Conservation (phyloP, 768 basidiomycete species). For the Mycena alexandri region DNA sequence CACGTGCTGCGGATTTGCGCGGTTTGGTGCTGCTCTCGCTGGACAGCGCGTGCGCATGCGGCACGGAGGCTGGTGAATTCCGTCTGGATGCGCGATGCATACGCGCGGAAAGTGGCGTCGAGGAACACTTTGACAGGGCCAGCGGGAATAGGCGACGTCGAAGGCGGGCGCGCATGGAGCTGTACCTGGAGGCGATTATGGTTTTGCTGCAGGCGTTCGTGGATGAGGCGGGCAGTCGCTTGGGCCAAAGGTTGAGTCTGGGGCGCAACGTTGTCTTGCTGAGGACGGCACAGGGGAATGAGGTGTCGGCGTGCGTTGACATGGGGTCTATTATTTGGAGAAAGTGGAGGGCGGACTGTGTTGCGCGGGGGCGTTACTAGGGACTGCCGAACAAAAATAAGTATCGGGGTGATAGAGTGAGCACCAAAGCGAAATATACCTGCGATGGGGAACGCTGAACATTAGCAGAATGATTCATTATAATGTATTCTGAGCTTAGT, state of each 20-base stretch:
- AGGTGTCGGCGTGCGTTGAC: slow-evolving; percentile 20
- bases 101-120: slow-evolving; percentile 47
- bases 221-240: slow-evolving; percentile 32
- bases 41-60: slow-evolving; percentile 46
- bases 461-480: slow-evolving; percentile 34
- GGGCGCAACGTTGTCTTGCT: slow-evolving; percentile 9
- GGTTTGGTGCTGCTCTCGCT: slow-evolving; percentile 48
- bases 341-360: slow-evolving; percentile 13
- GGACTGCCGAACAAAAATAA: slow-evolving; percentile 18
- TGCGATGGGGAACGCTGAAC: slow-evolving; percentile 25
- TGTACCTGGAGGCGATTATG: slow-evolving; percentile 36
- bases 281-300: neutral
- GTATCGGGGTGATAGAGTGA: neutral
- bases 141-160: slow-evolving; percentile 16
- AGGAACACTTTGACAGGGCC: slow-evolving; percentile 39
- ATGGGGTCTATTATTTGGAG: slow-evolving; percentile 23
- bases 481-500: slow-evolving; percentile 17
- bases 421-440: slow-evolving; percentile 1
- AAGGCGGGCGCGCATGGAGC: slow-evolving; percentile 19
- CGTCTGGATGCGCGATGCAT: slow-evolving; percentile 45
- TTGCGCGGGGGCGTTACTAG: slow-evolving; percentile 26
- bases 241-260: slow-evolving; percentile 20
- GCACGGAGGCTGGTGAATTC: slow-evolving; percentile 49
- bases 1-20: slow-evolving; percentile 48
- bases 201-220: slow-evolving; percentile 34